Evolutionary conservation across 1,284 basidiomycete species (phyloP), one percentile per base, ranked within the genome.

Genomic region (Thelephora terrestris): DNA sequence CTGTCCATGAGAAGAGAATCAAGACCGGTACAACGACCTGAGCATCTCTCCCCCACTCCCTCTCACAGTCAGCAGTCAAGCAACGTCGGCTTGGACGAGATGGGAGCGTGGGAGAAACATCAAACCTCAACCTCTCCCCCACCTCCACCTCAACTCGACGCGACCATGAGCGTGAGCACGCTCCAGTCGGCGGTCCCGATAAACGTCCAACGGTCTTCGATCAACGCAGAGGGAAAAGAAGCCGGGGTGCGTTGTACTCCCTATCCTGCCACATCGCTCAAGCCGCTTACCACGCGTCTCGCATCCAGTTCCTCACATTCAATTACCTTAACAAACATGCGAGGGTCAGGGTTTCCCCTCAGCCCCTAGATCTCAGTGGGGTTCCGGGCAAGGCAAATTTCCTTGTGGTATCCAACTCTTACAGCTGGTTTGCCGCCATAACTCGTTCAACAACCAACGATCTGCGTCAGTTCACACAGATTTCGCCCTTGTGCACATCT

Each of bases 391-490:
- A 65, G 47, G 55, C 61, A 50, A 55, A 68, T 54, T 60, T 83
- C 17, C 75, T 88, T 53, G 71, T 76, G 5, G 67, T 75, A 4
- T 71, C 78, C 2, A 83, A 81, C 57, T 61, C 67, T 12, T 72
- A 67, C 52, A 79, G 75, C 32, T 85, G 76, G 75, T 87, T 86
- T 63, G 78, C 74, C 43, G 81, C 81, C 39, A 71, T 76, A 7
- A 68, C 61, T 44, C 66, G 65, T 21, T 65, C 62, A 42, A 58
- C 61, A 47, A 64, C 61, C 46, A 64, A 44, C 49, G 58, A 55
- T 62, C 71, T 74, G 62, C 54, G 74, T 62, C 43, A 46, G 50
- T 39, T 36, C 45, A 36, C 5, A 29, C 20, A 40, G 49, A 18
- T 42, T 21, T 10, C 16, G n/a, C 25, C 25, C 5, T 42, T 14